These are phyloP conservation scores for Aureobasidium pullulans DNA, from an alignment of 2,329 filamentous ascomycete genomes.

Conservation along the genomic window DNA sequence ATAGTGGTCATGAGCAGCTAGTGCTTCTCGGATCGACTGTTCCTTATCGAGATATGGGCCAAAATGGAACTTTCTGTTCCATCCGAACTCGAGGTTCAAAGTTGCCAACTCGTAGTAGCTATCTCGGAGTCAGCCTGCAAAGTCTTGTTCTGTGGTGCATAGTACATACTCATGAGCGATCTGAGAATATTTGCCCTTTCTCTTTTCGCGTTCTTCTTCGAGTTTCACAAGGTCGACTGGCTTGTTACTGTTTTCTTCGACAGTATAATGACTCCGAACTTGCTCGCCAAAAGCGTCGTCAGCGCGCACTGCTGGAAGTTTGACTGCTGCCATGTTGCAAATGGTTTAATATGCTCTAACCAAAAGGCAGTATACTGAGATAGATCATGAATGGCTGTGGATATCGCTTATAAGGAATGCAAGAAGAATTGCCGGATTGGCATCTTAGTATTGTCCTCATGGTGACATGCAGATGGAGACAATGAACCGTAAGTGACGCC, in stretches of 20 bases:
- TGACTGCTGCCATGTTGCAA: neutral
- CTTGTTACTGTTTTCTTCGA: neutral
- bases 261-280: neutral
- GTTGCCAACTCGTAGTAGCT: conserved; percentile 42
- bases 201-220: neutral
- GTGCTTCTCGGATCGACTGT: conserved; percentile 73
- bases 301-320: neutral
- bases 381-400: neutral
- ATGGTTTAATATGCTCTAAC: too few relatives aligned
- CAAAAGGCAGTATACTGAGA: neutral
- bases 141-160: too few relatives aligned
- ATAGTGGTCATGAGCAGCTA: conserved; percentile 96
- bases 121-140: neutral
- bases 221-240: neutral
- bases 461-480: neutral
- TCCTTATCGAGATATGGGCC: conserved; percentile 85
- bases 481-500: neutral
- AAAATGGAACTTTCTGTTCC: conserved; percentile 96
- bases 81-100: conserved; percentile 77
- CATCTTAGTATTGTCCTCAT: neutral
- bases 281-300: neutral
- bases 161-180: conserved; percentile 1
- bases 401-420: neutral
- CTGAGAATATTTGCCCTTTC: neutral
- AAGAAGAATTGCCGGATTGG: neutral